Conservation (phyloP, 1,284 basidiomycete genomes). For the Mrakiaceae sp. region DNA sequence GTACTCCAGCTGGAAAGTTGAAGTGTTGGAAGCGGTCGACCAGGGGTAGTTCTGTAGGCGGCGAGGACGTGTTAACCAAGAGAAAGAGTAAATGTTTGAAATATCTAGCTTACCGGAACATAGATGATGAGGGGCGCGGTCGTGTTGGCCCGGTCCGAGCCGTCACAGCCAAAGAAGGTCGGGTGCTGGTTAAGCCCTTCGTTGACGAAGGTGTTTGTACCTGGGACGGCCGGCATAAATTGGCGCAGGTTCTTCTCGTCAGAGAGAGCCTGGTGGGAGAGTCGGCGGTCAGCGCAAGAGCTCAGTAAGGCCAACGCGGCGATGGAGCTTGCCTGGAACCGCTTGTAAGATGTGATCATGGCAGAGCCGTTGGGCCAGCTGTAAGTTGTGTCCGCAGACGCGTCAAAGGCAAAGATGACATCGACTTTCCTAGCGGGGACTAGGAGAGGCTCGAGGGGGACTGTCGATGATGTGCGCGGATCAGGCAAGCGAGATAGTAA, state of each 20-base stretch:
- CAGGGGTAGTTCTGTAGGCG: constrained; percentile 40
- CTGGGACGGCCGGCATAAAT: constrained; percentile 38
- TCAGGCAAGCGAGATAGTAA: neutral
- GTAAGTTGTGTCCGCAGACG: constrained; percentile 40
- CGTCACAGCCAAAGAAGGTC: constrained; percentile 38
- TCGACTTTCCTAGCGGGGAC: constrained; percentile 40
- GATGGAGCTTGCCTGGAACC: constrained; percentile 8
- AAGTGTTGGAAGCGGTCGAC: constrained; percentile 31
- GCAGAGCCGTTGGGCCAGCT: constrained; percentile 43
- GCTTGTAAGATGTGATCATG: constrained; percentile 30
- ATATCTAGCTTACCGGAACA: neutral
- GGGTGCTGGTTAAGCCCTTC: constrained; percentile 42
- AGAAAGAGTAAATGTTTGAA: constrained; percentile 16
- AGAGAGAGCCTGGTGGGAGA: neutral
- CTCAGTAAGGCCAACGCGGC: neutral
- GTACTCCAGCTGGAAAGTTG: constrained; percentile 35
- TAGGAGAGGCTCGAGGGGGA: constrained; percentile 42
- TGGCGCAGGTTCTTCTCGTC: neutral
- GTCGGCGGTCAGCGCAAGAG: neutral
- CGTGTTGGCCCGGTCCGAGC: constrained; percentile 6
- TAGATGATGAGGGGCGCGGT: constrained; percentile 17
- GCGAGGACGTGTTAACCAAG: constrained; percentile 30
- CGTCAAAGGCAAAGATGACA: constrained; percentile 42
- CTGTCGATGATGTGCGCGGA: constrained; percentile 27
- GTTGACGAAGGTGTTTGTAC: constrained; percentile 39